These are phyloP conservation scores for Triglochin maritima DNA, from an alignment of 106 monocot species.

Conservation along the genomic window DNA sequence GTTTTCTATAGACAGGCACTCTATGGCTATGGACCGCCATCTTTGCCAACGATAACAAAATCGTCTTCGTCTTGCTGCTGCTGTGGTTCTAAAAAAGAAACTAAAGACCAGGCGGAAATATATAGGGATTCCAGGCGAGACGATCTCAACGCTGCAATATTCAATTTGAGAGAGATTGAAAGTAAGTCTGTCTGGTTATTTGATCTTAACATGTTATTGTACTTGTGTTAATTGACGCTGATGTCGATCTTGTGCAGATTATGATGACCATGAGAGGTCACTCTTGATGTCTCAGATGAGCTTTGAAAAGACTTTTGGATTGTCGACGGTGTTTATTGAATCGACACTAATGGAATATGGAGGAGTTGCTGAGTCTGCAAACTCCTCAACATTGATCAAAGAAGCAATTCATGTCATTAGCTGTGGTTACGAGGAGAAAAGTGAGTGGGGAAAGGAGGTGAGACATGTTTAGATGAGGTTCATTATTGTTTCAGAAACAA, in stretches of 20 bases:
- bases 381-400: constrained; percentile 65
- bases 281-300: constrained; percentile 84
- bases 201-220: background rate
- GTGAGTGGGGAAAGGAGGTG: constrained; percentile 97
- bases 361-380: constrained; percentile 54
- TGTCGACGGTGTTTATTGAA: constrained; percentile 84
- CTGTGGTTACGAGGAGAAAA: constrained; percentile 97
- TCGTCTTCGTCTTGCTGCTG: constrained; percentile 63
- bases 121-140: constrained; percentile 50
- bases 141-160: constrained; percentile 87
- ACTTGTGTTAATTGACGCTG: background rate
- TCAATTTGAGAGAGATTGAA: constrained; percentile 82
- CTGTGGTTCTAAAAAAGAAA: constrained; percentile 40
- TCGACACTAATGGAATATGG: constrained; percentile 94
- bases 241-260: constrained; percentile 30
- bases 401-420: constrained; percentile 98
- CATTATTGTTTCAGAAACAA: too few relatives aligned
- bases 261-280: constrained; percentile 85
- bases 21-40: constrained; percentile 86
- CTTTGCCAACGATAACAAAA: constrained; percentile 55
- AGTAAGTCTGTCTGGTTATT: constrained; percentile 32
- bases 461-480: background rate
- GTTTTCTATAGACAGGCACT: constrained; percentile 86
- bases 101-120: constrained; percentile 40
- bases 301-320: constrained; percentile 89